Percentiles rank a stretch among this genome's conserved stretches.
Evolutionary conservation across 495 filamentous ascomycete genomes (phyloP).

Genomic region (Aspergillus heteromorphus): DNA sequence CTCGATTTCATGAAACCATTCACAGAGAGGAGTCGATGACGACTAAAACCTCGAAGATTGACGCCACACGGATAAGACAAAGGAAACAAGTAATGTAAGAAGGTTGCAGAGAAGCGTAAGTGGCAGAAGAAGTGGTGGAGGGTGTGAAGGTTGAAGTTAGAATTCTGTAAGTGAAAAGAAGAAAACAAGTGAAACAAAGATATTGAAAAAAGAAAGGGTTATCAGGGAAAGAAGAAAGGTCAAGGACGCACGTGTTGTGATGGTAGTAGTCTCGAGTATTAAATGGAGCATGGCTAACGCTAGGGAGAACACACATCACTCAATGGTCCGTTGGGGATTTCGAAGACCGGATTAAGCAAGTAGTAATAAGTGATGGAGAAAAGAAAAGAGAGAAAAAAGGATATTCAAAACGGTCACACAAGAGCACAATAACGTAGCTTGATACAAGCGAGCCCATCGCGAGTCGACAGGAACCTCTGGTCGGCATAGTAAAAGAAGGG

Average conservation of each 20-base stretch:
- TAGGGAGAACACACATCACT: constrained; percentile 9
- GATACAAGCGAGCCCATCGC: constrained; percentile 24
- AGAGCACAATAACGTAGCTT: constrained; percentile 17
- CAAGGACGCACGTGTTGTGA: constrained; percentile 2
- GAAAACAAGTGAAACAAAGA: not conserved
- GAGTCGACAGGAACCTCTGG: constrained; percentile 8
- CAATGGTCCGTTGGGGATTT: constrained; percentile 5
- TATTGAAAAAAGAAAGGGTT: too few species aligned
- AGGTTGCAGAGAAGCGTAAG: constrained; percentile 1
- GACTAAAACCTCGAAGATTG: constrained; percentile 6
- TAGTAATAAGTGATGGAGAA: constrained; percentile 28
- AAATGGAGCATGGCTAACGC: constrained; percentile 13
- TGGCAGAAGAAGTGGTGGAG: not conserved
- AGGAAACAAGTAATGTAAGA: constrained; percentile 9
- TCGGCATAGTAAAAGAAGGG: constrained; percentile 15
- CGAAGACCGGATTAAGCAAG: constrained; percentile 26
- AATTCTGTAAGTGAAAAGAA: not conserved
- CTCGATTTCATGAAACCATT: constrained; percentile 19
- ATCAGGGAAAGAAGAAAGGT: constrained; percentile 3
- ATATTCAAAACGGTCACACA: constrained; percentile 25
- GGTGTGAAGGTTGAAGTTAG: too few species aligned
- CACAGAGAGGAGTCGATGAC: constrained; percentile 9
- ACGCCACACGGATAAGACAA: constrained; percentile 14
- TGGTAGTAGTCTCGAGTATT: constrained; percentile 9
- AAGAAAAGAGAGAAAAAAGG: constrained; percentile 28